A percentile compares a stretch with the other conserved stretches of the same genome.
These are phyloP conservation scores for Prunus persica DNA, from an alignment of 306 rosid species.

Conservation along the genomic window Prunus_persica_NCBIv2 NC_034014.1:7087001-7087500, in stretches of 20 bases:
- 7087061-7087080: constrained; percentile 1
- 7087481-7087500: too few species aligned
- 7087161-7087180: not conserved
- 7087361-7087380: too few species aligned
- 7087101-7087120: not conserved
- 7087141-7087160: not conserved
- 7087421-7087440: too few species aligned
- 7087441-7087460: too few species aligned
- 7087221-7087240: not conserved
- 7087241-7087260: not conserved
- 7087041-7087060: not conserved
- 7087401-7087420: too few species aligned
- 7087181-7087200: not conserved
- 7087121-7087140: not conserved
- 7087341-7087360: too few species aligned
- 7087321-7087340: too few species aligned
- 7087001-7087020: not conserved
- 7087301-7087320: too few species aligned
- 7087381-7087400: too few species aligned
- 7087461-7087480: too few species aligned
- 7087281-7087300: not conserved
- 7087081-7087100: constrained; percentile 4
- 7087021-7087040: not conserved
- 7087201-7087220: not conserved
- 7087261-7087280: not conserved